Evolutionary conservation across 2,329 filamentous ascomycete genomes (phyloP).

Genomic region (Calonectria multiphialidica): DNA sequence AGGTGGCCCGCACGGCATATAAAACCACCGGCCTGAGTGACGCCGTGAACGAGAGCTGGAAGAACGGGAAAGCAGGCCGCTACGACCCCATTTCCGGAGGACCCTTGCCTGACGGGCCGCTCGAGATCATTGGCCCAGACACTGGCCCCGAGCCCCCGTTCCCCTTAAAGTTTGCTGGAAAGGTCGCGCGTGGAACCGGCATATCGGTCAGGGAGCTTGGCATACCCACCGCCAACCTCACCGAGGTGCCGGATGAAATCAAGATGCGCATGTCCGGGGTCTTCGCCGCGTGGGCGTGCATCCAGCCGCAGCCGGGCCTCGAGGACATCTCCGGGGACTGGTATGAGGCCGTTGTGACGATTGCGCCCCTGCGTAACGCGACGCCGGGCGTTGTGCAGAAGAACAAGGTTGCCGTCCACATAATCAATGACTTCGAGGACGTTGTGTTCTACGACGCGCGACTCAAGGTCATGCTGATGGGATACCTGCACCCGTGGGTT

Average conservation of each 20-base stretch:
- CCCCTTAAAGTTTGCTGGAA: constrained; percentile 64
- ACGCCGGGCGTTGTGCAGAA: constrained; percentile 60
- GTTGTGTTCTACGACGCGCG: constrained; percentile 55
- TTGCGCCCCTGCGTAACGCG: constrained; percentile 63
- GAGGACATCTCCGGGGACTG: constrained; percentile 59
- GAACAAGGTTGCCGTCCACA: constrained; percentile 64
- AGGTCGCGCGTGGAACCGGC: constrained; percentile 59
- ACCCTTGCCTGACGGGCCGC: constrained; percentile 46
- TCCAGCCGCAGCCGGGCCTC: constrained; percentile 49
- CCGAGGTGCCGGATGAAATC: constrained; percentile 64
- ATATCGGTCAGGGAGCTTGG: constrained; percentile 54
- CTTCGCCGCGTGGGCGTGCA: constrained; percentile 74
- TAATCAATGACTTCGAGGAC: constrained; percentile 64
- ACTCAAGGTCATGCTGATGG: constrained; percentile 70
- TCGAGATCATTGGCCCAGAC: constrained; percentile 59
- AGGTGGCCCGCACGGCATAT: constrained; percentile 56
- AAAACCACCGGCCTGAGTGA: constrained; percentile 42
- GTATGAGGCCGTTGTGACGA: constrained; percentile 70
- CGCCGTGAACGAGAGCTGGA: constrained; percentile 48
- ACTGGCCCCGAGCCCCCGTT: constrained; percentile 65
- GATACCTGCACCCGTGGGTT: constrained; percentile 61
- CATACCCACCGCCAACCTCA: constrained; percentile 67
- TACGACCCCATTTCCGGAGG: constrained; percentile 52
- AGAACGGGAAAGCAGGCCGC: constrained; percentile 51
- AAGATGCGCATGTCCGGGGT: constrained; percentile 68